Evolutionary conservation across 164 flowering plant species (phyloP).

Genomic region (Umbellularia californica): DNA sequence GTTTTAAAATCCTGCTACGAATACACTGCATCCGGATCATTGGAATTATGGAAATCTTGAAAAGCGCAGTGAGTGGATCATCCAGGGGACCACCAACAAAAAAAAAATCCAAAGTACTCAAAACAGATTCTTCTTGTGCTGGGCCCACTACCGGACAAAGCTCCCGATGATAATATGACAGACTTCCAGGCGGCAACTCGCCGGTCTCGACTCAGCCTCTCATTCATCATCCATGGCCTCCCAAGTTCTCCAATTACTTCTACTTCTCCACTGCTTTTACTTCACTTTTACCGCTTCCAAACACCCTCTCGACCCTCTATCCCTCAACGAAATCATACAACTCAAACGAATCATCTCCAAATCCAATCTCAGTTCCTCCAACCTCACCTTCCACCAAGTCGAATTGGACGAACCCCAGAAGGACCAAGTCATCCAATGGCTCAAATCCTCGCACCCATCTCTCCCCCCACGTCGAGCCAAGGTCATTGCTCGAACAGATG

Average conservation of each 20-base stretch:
- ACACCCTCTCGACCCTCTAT: slow-evolving; percentile 39
- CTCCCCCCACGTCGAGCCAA: slow-evolving; percentile 45
- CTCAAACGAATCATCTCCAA: slow-evolving; percentile 20
- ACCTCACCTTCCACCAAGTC: slow-evolving; percentile 33
- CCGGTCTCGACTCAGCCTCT: too few relatives aligned
- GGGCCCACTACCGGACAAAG: too few relatives aligned
- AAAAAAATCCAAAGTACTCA: too few relatives aligned
- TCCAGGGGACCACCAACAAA: too few relatives aligned
- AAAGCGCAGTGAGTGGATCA: too few relatives aligned
- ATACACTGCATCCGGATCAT: too few relatives aligned
- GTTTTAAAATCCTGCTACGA: too few relatives aligned
- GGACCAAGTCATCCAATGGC: slow-evolving; percentile 22
- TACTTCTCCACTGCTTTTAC: slow-evolving; percentile 2
- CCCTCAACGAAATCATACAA: slow-evolving; percentile 26
- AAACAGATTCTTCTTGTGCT: too few relatives aligned
- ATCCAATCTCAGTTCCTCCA: slow-evolving; percentile 11
- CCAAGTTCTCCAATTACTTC: neutral
- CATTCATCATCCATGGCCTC: neutral
- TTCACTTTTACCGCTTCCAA: neutral
- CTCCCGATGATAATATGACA: too few relatives aligned
- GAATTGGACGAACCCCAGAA: slow-evolving; percentile 42
- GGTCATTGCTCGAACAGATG: slow-evolving; percentile 28
- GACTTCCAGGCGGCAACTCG: too few relatives aligned
- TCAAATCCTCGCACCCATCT: slow-evolving; percentile 9
- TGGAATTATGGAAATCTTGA: too few relatives aligned